Evolutionary conservation across 169 alveolate species (phyloP).

Genomic region (Cyclospora cayetanensis): DNA sequence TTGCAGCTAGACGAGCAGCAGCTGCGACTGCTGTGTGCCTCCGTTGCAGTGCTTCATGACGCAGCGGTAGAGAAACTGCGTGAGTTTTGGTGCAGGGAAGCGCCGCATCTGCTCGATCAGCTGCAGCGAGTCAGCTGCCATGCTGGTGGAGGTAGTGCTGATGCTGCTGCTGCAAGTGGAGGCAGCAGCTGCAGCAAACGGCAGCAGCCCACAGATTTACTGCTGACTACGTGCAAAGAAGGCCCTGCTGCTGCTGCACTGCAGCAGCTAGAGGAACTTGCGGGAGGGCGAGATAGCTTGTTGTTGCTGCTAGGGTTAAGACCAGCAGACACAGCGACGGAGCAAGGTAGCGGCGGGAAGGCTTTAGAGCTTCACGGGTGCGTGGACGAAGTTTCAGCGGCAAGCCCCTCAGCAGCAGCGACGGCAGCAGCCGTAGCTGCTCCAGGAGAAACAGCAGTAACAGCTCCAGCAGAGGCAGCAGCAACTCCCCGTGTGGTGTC

Average conservation of each 20-base stretch:
- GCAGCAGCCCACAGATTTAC: slow-evolving; percentile 20
- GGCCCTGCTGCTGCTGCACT: slow-evolving; percentile 35
- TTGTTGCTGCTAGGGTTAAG: not conserved
- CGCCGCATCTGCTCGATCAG: not conserved
- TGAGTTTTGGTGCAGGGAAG: not conserved
- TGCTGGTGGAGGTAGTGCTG: not conserved
- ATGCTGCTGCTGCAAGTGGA: not conserved
- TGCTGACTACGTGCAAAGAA: not conserved
- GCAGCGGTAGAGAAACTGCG: not conserved
- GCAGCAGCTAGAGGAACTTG: not conserved
- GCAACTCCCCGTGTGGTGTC: slow-evolving; percentile 17
- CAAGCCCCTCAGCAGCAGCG: not conserved
- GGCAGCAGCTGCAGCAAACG: not conserved
- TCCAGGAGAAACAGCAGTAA: not conserved
- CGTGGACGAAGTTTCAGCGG: not conserved
- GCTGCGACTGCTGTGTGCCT: slow-evolving; percentile 25
- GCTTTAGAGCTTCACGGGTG: not conserved
- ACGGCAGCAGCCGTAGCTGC: not conserved
- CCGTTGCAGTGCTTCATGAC: slow-evolving; percentile 14
- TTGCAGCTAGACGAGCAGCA: slow-evolving; percentile 34
- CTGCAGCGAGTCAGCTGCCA: not conserved
- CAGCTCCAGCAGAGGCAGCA: not conserved
- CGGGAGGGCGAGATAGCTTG: slow-evolving; percentile 1
- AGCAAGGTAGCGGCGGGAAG: not conserved
- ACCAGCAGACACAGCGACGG: not conserved